Base-by-base conservation (phyloP, 371 early-diverging fungal genomes). In the Mortierella sp. region DNA sequence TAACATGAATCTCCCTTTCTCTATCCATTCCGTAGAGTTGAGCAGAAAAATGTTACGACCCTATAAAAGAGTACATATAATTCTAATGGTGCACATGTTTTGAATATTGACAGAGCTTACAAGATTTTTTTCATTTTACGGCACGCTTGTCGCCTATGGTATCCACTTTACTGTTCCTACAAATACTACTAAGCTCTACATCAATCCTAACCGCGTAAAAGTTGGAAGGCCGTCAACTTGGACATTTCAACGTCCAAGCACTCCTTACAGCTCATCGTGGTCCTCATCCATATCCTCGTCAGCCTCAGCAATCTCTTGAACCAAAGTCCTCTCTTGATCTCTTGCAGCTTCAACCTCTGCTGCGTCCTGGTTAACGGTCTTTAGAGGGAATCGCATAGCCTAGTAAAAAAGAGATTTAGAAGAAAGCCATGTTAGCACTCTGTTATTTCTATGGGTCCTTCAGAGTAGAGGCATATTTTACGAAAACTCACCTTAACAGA, bases 371-470 rank as follows among this genome's bases (percentile, higher is more conserved):
- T 92, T 83, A 19, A 67, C 75, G 64, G 94, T 93, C 83, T 95
- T 91, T 66, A 90, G 86, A 2, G 97, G 97, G 90, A 94, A 98
- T 53, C 99, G 93, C 96, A 98, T 95, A 17, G 99, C 97, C 91
- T 91, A 72, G 63, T 9, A 22, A 10, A 63, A 10, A 64, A n/a
- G 1, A 49, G 37, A 31, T 10, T 43, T n/a, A 55, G 32, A 61
- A 43, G 15, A n/a, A 42, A n/a, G n/a, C 4, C n/a, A 22, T 19
- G 28, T 53, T 53, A 49, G 19, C 19, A 7, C 12, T 8, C 3
- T 6, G 49, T 19, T 19, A 23, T 23, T 13, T 22, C 23, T 10
- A 13, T 22, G 23, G 31, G 35, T 23, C 26, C 32, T 10, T 29
- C 15, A 55, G 37, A 29, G 40, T 32, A 7, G 17, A 49, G 17